A percentile compares a stretch with the other conserved stretches of the same genome.
Conservation (phyloP, 2,329 filamentous ascomycete genomes). For the Colletotrichum navitas region DNA sequence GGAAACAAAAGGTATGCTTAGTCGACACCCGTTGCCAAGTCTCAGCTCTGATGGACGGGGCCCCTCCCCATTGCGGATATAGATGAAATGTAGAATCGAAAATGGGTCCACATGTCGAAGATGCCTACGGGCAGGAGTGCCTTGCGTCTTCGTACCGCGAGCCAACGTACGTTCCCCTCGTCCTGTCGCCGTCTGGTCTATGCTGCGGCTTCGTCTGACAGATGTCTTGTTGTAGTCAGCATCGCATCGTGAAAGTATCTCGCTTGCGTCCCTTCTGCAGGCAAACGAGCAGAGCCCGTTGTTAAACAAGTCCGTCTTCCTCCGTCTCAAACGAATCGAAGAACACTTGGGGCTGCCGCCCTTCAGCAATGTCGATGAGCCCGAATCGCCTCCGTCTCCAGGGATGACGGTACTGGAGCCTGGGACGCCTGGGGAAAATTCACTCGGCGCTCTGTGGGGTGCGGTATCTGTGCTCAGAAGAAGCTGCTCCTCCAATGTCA, state of each 20-base stretch:
- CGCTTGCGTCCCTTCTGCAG: constrained; percentile 38
- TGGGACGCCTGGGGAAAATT: constrained; percentile 29
- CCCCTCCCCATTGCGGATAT: background rate
- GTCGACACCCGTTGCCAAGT: background rate
- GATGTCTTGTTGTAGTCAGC: constrained; percentile 31
- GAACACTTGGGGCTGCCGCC: constrained; percentile 46
- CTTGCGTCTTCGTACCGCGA: constrained; percentile 56
- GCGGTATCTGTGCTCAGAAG: constrained; percentile 49
- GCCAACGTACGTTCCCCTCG: constrained; percentile 51
- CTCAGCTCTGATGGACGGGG: background rate
- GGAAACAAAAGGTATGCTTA: constrained; percentile 46
- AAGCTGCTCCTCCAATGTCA: constrained; percentile 45
- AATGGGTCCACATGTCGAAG: constrained; percentile 50
- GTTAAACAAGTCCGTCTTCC: constrained; percentile 42
- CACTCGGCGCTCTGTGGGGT: constrained; percentile 47
- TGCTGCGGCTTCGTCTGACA: background rate
- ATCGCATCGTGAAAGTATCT: constrained; percentile 38
- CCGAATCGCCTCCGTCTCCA: constrained; percentile 13
- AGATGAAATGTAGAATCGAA: constrained; percentile 55
- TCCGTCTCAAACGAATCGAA: constrained; percentile 47
- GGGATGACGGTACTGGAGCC: constrained; percentile 1
- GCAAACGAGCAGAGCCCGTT: constrained; percentile 37
- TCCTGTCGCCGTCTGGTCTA: background rate
- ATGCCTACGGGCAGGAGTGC: constrained; percentile 51
- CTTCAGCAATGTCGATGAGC: constrained; percentile 42